phyloP scores from a whole-genome alignment of 257 asterid genomes.

The Mitragyna speciosa region DNA sequence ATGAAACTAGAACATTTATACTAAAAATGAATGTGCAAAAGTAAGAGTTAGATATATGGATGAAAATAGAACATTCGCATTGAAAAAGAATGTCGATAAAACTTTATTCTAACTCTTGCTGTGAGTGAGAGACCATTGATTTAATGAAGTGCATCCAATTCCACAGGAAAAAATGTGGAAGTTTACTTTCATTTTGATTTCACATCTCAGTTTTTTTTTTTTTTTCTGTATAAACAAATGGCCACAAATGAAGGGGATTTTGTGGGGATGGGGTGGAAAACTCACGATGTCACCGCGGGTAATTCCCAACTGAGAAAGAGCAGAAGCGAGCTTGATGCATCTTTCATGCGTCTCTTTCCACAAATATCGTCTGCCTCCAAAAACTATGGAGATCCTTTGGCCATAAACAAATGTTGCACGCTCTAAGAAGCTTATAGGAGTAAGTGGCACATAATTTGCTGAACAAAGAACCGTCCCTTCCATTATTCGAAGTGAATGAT shows the following conservation, averaged over 20 bases:
- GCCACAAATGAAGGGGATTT: too few relatives aligned
- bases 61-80: too few relatives aligned
- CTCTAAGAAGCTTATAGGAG: conserved; percentile 38
- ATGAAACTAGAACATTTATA: too few relatives aligned
- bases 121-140: too few relatives aligned
- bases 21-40: too few relatives aligned
- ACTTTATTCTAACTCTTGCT: too few relatives aligned
- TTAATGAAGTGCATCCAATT: too few relatives aligned
- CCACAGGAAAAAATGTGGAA: too few relatives aligned
- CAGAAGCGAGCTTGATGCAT: conserved; percentile 41
- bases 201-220: too few relatives aligned
- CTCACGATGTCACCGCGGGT: conserved; percentile 34
- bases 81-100: too few relatives aligned
- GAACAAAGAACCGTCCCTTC: conserved; percentile 20
- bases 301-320: conserved; percentile 33
- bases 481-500: not conserved
- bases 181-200: not conserved
- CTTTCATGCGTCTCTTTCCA: conserved; percentile 38
- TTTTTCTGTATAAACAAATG: not conserved
- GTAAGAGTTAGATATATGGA: too few relatives aligned
- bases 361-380: conserved; percentile 13
- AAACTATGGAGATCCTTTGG: conserved; percentile 29
- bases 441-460: conserved; percentile 29
- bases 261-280: not conserved
- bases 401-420: conserved; percentile 36